phyloP scores from a whole-genome alignment of 2,329 filamentous ascomycete species.

The Huntiella decipiens region DNA sequence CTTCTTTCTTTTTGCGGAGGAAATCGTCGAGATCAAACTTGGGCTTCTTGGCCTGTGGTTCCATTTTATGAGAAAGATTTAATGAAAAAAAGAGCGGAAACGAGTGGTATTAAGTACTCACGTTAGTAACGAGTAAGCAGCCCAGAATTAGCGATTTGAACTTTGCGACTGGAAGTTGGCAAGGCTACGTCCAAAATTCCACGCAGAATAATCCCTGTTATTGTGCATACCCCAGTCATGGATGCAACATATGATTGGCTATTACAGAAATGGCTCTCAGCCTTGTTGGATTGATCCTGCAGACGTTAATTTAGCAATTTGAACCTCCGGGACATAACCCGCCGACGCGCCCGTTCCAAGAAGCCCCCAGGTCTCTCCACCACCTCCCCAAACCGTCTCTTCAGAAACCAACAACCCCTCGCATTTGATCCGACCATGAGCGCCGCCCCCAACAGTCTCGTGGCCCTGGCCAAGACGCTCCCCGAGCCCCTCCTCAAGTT shows the following conservation, averaged over 20 bases:
- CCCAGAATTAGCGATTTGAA: too few relatives aligned
- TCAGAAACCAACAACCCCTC: neutral
- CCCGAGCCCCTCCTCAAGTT: constrained; percentile 66
- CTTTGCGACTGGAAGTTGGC: neutral
- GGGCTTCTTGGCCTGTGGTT: constrained; percentile 23
- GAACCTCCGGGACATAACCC: neutral
- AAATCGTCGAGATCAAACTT: constrained; percentile 66
- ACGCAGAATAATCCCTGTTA: neutral
- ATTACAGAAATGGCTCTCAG: neutral
- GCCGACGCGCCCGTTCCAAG: neutral
- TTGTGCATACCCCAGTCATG: too few relatives aligned
- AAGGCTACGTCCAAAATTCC: constrained; percentile 3
- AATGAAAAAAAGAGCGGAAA: neutral
- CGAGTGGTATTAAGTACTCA: too few relatives aligned
- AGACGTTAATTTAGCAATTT: neutral
- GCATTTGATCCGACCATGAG: constrained; percentile 16
- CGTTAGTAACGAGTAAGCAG: too few relatives aligned
- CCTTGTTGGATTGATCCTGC: neutral
- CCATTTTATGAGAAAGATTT: constrained; percentile 4
- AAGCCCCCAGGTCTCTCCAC: neutral
- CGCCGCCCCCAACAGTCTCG: constrained; percentile 15
- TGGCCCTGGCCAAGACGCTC: constrained; percentile 50
- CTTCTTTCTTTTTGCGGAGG: constrained; percentile 66
- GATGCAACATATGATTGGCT: neutral
- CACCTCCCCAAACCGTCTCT: neutral